phyloP scores from a whole-genome alignment of 805 yeast species.

The Candida taoyuanica region DNA sequence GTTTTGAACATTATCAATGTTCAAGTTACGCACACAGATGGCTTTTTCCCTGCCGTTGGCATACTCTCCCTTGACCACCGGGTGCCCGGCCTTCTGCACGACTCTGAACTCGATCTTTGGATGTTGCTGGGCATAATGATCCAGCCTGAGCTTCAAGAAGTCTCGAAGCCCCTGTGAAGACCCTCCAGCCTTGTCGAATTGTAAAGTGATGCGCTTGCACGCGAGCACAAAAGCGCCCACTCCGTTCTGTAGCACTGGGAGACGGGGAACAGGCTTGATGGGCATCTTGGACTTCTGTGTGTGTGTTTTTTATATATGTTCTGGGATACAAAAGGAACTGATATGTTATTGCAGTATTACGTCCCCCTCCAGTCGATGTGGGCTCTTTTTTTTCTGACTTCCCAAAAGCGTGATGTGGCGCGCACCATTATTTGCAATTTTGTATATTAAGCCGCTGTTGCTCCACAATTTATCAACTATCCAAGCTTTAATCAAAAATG shows the following conservation, averaged over 20 bases:
- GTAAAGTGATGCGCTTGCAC: conserved; percentile 69
- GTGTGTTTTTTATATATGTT: too few species aligned
- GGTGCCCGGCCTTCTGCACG: conserved; percentile 74
- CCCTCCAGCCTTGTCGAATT: conserved; percentile 95
- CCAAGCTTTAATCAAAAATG: too few species aligned
- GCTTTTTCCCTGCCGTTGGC: conserved; percentile 43
- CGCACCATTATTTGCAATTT: neutral
- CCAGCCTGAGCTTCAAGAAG: conserved; percentile 50
- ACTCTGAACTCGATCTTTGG: conserved; percentile 72
- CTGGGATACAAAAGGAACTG: neutral
- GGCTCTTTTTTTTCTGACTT: too few species aligned
- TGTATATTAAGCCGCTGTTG: too few species aligned
- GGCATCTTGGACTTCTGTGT: too few species aligned
- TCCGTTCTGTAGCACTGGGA: conserved; percentile 68
- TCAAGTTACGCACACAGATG: conserved; percentile 75
- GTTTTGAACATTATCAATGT: conserved; percentile 53
- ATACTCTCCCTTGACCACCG: conserved; percentile 61
- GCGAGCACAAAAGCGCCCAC: conserved; percentile 61
- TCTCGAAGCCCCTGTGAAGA: conserved; percentile 81
- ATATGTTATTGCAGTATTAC: too few species aligned
- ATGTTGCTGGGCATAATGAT: conserved; percentile 52
- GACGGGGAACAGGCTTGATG: conserved; percentile 54
- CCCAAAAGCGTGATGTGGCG: too few species aligned
- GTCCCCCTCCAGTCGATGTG: too few species aligned
- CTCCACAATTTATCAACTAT: too few species aligned